Evolutionary conservation across 371 early-diverging fungal genomes (phyloP), one percentile per base, ranked within the genome.

Genomic region (Mucor saturninus): DNA sequence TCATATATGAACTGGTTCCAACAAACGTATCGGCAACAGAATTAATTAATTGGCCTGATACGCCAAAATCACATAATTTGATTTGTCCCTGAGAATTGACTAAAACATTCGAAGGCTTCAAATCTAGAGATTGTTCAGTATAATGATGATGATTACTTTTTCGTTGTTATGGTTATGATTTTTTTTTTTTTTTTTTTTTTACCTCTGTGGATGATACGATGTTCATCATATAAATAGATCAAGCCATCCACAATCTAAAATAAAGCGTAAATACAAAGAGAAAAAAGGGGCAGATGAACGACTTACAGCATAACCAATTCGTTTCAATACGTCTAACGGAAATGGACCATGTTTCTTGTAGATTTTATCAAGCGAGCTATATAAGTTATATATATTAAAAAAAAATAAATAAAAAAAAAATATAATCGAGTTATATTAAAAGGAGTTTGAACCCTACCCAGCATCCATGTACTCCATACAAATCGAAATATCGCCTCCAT

Each of bases 381-480:
- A 39, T 45, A 13, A 9, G 37, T 15, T 46, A 42, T 58, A 54
- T 29, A 13, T 40, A 42, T 39, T 38, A 38, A 28, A 5, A 29
- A n/a, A 30, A 29, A 13, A 53, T 29, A 32, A 21, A 45, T 28
- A 38, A 26, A 52, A n/a, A 37, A 42, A 38, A 13, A 45, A 45
- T 5, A 45, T 6, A 46, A 0, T 21, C n/a, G 21, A 26, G 35
- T 35, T 35, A 35, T 35, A 46, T 59, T 3, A 43, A 26, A 64
- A 21, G 37, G 53, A 59, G 43, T 35, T 54, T 45, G 43, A 38
- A 57, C 46, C 55, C 70, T 85, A 87, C 84, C 93, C 93, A 61
- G 85, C 74, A 66, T 92, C 91, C 93, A 95, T 93, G 74, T 87
- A 93, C 74, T 94, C 96, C 93, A 95, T 93, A 83, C 94, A 94